Base-by-base conservation (phyloP, 805 yeast genomes). In the Lachancea cidri region DNA sequence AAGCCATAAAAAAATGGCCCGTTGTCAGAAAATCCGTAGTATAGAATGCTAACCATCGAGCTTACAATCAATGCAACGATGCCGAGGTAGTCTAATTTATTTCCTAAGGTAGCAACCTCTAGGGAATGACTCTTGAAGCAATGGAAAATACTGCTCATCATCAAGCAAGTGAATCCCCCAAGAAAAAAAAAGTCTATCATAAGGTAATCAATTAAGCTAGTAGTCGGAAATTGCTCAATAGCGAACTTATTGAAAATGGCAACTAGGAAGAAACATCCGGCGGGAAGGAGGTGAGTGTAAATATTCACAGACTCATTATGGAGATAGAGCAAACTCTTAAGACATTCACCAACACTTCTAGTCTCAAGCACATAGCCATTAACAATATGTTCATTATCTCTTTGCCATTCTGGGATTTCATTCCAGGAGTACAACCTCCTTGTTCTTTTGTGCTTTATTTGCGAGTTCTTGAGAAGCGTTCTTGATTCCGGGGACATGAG, bases 231-330 rank as follows among this genome's bases (percentile, higher is more conserved):
- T 1, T 52, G 49, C n/a, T 60, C 52, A 11, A 63, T 44, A n/a
- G 46, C 50, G 4, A 69, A 57, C 3, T 72, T 44, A 20, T 57
- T 50, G 17, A 64, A 50, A 15, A 53, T 42, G 7, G 55, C 17
- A 6, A 49, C 43, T 3, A 52, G 20, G 6, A 59, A 35, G 34
- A 59, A 58, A 16, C 47, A 38, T 1, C 55, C 4, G 2, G 60
- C 68, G 1, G 71, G 81, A 1, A 77, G 22, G 31, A 83, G 59
- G 53, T 84, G 93, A 2, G 83, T 64, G 61, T 81, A 83, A 19
- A 84, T 77, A 55, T 84, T 84, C 17, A 81, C 83, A 0, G 86
- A 64, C 58, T 84, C 93, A 52, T 84, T 84, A 61, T 84, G 91
- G 9, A 81, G 39, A 50, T 77, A 80, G 7, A 67, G 52, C 32